Percentiles rank a stretch among this genome's conserved stretches.
Conservation (phyloP, 2,329 filamentous ascomycete species). For the Pestalotiopsis sp. region DNA sequence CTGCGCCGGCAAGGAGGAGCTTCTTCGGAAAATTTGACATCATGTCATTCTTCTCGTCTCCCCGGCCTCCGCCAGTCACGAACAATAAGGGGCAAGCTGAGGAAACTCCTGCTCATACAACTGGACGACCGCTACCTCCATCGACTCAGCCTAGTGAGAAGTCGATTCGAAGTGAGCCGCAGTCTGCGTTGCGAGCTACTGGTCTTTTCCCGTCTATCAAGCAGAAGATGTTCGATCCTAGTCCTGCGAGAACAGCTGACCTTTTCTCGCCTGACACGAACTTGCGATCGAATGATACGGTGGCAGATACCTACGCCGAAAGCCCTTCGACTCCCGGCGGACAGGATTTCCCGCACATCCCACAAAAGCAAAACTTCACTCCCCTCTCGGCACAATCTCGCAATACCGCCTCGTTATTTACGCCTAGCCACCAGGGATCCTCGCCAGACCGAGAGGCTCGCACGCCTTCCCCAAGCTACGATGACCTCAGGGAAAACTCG, state of each 20-base stretch:
- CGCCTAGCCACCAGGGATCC: slow-evolving; percentile 22
- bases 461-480: not conserved
- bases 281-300: slow-evolving; percentile 25
- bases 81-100: slow-evolving; percentile 16
- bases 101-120: slow-evolving; percentile 1
- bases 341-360: slow-evolving; percentile 36
- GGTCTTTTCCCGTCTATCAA: slow-evolving; percentile 35
- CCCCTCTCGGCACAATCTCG: slow-evolving; percentile 39
- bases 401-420: slow-evolving; percentile 41
- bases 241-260: slow-evolving; percentile 31
- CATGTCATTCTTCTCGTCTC: slow-evolving; percentile 61
- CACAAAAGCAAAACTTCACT: slow-evolving; percentile 53
- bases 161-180: slow-evolving; percentile 29
- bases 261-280: slow-evolving; percentile 38
- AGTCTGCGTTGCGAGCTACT: slow-evolving; percentile 28
- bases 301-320: slow-evolving; percentile 27
- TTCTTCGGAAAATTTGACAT: slow-evolving; percentile 46
- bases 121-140: slow-evolving; percentile 14
- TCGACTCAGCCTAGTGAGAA: slow-evolving; percentile 20
- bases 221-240: slow-evolving; percentile 36
- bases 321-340: slow-evolving; percentile 35
- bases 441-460: slow-evolving; percentile 16
- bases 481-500: not conserved
- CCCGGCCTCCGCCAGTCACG: slow-evolving; percentile 40
- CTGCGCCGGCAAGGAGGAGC: slow-evolving; percentile 24